These are phyloP conservation scores for Ambrosiella cleistominuta DNA, from an alignment of 2,329 filamentous ascomycete species.

Conservation along the genomic window DNA sequence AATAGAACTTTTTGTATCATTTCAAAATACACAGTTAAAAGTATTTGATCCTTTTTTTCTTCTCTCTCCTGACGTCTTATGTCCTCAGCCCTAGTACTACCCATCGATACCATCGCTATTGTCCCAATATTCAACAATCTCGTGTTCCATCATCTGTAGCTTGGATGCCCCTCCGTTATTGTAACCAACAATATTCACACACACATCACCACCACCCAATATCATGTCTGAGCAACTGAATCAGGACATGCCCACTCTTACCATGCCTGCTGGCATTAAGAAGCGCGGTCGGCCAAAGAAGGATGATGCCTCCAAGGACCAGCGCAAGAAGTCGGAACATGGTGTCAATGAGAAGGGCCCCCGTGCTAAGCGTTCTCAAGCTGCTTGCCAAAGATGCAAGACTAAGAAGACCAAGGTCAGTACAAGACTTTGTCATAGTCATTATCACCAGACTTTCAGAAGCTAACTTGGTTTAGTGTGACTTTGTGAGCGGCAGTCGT, in stretches of 20 bases:
- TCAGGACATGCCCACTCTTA: neutral
- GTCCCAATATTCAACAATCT: too few species aligned
- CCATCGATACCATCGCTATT: too few species aligned
- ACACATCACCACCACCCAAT: neutral
- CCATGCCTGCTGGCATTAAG: constrained; percentile 3
- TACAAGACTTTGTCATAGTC: neutral
- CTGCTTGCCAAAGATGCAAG: constrained; percentile 47
- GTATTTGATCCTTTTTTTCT: too few species aligned
- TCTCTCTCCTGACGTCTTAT: too few species aligned
- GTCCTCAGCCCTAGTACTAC: too few species aligned
- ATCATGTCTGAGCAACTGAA: neutral
- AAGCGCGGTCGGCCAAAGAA: constrained; percentile 12
- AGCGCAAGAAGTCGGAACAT: neutral
- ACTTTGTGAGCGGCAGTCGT: neutral
- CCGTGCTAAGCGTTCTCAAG: constrained; percentile 48
- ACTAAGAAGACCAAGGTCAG: constrained; percentile 53
- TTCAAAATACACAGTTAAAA: too few species aligned
- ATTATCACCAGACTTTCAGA: neutral
- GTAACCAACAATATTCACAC: neutral
- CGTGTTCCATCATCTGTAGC: too few species aligned
- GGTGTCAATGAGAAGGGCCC: constrained; percentile 17
- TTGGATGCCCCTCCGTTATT: too few species aligned
- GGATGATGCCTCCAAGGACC: neutral
- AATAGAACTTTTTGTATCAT: too few species aligned
- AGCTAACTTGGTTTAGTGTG: neutral